Conservation (phyloP, 306 rosid species). For the Citrullus amarus region DNA sequence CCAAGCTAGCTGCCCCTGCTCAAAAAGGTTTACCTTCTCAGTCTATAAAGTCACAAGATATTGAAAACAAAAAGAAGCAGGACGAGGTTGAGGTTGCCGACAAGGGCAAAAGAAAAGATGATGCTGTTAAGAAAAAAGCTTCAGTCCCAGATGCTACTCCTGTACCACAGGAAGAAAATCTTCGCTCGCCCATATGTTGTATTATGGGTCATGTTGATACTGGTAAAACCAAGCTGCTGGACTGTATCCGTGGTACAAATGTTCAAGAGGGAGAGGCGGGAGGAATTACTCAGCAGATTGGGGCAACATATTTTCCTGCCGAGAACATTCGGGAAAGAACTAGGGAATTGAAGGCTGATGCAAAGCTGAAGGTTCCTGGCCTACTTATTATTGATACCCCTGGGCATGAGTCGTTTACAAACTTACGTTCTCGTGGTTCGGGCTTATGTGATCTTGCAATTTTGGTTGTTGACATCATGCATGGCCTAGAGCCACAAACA, state of each 20-base stretch:
- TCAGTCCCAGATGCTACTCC: conserved; percentile 23
- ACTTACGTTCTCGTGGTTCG: conserved; percentile 88
- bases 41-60: conserved; percentile 22
- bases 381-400: conserved; percentile 93
- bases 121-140: conserved; percentile 16
- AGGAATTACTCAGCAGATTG: conserved; percentile 97
- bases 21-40: conserved; percentile 15
- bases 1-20: conserved; percentile 13
- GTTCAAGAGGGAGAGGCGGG: conserved; percentile 99
- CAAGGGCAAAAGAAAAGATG: conserved; percentile 24
- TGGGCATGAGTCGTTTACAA: conserved; percentile 86
- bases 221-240: conserved; percentile 91
- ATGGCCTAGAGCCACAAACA: conserved; percentile 92
- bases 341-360: conserved; percentile 89
- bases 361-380: conserved; percentile 83
- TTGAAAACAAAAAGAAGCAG: conserved; percentile 22
- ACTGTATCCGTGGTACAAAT: conserved; percentile 86
- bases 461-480: conserved; percentile 96
- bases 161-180: conserved; percentile 48
- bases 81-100: conserved; percentile 21
- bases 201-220: conserved; percentile 99
- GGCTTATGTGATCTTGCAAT: conserved; percentile 93
- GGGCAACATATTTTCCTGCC: conserved; percentile 93
- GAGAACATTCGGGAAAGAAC: conserved; percentile 91
- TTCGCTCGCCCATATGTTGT: conserved; percentile 96